Conservation (phyloP, 352 stramenopile species). For the Phytophthora citricola region DNA sequence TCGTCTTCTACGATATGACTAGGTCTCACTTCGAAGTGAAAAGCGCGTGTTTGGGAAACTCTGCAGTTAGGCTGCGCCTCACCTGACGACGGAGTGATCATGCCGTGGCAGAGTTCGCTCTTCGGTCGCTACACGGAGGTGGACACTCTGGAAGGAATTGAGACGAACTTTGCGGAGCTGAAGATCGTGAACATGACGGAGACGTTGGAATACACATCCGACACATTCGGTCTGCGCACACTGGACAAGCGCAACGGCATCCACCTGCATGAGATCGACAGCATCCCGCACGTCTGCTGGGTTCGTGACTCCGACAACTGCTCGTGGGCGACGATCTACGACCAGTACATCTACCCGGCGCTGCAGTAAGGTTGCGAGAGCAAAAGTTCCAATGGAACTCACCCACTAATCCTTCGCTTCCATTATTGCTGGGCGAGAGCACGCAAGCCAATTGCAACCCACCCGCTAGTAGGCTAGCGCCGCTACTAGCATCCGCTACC, state of each 20-base stretch:
- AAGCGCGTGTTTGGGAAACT: too few relatives aligned
- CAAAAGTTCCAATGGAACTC: too few relatives aligned
- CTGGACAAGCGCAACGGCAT: slow-evolving; percentile 34
- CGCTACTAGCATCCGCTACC: too few relatives aligned
- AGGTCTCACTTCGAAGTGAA: too few relatives aligned
- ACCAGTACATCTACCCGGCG: slow-evolving; percentile 36
- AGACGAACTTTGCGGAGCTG: slow-evolving; percentile 28
- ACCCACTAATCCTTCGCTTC: too few relatives aligned
- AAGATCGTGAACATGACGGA: slow-evolving; percentile 34
- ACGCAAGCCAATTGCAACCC: too few relatives aligned
- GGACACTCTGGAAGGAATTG: slow-evolving; percentile 19
- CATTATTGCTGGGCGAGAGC: too few relatives aligned
- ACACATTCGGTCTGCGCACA: slow-evolving; percentile 48
- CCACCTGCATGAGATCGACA: slow-evolving; percentile 24
- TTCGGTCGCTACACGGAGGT: slow-evolving; percentile 4
- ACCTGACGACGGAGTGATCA: slow-evolving; percentile 34
- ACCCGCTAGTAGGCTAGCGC: too few relatives aligned
- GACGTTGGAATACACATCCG: slow-evolving; percentile 43
- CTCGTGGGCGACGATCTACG: slow-evolving; percentile 5
- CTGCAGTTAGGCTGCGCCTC: slow-evolving; percentile 15
- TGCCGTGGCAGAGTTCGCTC: slow-evolving; percentile 2
- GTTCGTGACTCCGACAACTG: slow-evolving; percentile 24
- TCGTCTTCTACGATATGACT: too few relatives aligned
- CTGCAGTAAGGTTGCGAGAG: not conserved
- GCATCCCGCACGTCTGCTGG: slow-evolving; percentile 41